phyloP scores from a whole-genome alignment of 176 grass and related monocot species.

The Lolium perenne region DNA sequence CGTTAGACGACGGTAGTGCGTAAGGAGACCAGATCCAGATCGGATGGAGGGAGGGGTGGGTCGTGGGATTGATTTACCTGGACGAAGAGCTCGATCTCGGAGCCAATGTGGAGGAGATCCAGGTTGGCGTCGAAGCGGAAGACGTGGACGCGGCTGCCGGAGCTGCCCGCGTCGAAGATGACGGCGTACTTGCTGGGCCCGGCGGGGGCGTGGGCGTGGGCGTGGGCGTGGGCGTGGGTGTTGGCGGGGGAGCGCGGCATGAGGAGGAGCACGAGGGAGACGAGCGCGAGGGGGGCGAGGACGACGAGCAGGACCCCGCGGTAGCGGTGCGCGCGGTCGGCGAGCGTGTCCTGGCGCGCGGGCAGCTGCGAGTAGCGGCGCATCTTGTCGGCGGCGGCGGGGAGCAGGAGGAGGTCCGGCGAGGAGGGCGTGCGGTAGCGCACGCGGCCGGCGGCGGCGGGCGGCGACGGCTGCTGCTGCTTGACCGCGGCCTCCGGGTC shows the following conservation, averaged over 20 bases:
- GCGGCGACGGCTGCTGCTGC: constrained; percentile 56
- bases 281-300: constrained; percentile 69
- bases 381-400: constrained; percentile 60
- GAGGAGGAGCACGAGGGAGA: constrained; percentile 79
- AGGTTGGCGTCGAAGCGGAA: constrained; percentile 89
- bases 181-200: constrained; percentile 74
- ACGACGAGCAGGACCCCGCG: constrained; percentile 75
- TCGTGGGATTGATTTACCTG: constrained; percentile 72
- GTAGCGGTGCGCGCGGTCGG: constrained; percentile 76
- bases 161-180: constrained; percentile 94
- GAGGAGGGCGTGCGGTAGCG: constrained; percentile 79
- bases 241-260: constrained; percentile 53
- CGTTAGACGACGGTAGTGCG: not conserved
- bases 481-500: constrained; percentile 59
- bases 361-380: constrained; percentile 58
- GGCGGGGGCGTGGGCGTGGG: not conserved
- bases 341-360: constrained; percentile 45
- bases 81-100: constrained; percentile 87
- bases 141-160: constrained; percentile 96
- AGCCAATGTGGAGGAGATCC: constrained; percentile 80
- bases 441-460: constrained; percentile 54
- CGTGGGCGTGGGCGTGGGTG: not conserved
- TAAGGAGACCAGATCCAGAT: constrained; percentile 41
- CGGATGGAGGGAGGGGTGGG: not conserved
- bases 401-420: constrained; percentile 52